Percentiles rank a stretch among this genome's conserved stretches.
Conservation (phyloP, 2,329 filamentous ascomycete species). For the Sphaerulina vaccinii region DNA sequence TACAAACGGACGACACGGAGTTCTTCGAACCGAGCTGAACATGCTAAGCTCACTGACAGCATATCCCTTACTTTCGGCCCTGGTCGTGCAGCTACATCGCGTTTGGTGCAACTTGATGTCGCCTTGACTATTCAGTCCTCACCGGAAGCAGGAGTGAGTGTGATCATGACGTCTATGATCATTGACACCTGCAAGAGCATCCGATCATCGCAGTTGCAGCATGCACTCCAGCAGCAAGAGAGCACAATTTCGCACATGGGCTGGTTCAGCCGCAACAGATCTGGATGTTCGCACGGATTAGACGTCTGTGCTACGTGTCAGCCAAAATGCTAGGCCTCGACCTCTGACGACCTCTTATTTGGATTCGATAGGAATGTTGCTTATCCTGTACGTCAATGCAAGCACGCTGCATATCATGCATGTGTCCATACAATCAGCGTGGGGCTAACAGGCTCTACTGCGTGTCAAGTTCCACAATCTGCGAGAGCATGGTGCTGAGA, state of each 20-base stretch:
- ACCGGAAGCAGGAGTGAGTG: too few relatives aligned
- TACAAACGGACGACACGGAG: not conserved
- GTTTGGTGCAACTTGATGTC: too few relatives aligned
- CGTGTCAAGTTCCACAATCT: constrained; percentile 1
- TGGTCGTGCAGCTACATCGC: not conserved
- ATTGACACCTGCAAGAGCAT: too few relatives aligned
- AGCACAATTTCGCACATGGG: too few relatives aligned
- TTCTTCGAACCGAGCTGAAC: not conserved
- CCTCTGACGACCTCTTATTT: not conserved
- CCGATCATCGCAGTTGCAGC: too few relatives aligned
- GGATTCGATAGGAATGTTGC: not conserved
- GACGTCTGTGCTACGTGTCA: constrained; percentile 3
- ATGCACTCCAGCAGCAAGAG: too few relatives aligned
- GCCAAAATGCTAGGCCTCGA: not conserved
- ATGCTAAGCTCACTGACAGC: not conserved
- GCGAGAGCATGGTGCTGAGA: constrained; percentile 6
- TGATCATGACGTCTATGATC: too few relatives aligned
- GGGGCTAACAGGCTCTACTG: not conserved
- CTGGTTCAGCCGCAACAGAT: not conserved
- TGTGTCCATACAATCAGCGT: too few relatives aligned
- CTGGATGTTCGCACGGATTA: not conserved
- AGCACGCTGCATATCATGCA: not conserved
- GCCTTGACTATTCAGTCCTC: not conserved
- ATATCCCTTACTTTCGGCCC: not conserved
- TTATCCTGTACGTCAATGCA: not conserved